Evolutionary conservation across 441 rosid genomes (phyloP).

Genomic region (Capsella rubella): DNA sequence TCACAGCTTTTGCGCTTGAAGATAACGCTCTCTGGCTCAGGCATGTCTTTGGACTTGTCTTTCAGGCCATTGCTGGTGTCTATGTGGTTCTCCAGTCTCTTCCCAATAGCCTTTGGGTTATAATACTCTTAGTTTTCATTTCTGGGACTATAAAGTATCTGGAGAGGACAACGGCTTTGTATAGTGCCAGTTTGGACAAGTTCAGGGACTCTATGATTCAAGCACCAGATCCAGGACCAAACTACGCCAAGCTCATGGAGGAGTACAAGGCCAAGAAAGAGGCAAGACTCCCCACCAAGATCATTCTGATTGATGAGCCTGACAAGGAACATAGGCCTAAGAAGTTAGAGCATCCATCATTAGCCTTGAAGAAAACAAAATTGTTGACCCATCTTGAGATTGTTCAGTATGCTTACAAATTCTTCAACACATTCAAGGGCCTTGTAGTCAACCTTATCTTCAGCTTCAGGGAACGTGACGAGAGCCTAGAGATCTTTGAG

Average conservation of each 20-base stretch:
- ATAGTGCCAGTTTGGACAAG: conserved; percentile 51
- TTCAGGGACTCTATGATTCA: conserved; percentile 58
- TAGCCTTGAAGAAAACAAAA: not conserved
- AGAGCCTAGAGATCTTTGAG: conserved; percentile 53
- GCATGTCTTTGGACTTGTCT: conserved; percentile 49
- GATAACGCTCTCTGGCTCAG: conserved; percentile 65
- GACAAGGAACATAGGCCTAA: conserved; percentile 41
- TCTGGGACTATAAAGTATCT: conserved; percentile 55
- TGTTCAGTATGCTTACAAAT: conserved; percentile 46
- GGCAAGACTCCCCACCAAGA: conserved; percentile 49
- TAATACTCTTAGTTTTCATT: conserved; percentile 42
- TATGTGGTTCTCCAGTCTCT: conserved; percentile 50
- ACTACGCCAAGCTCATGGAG: conserved; percentile 55
- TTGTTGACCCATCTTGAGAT: conserved; percentile 34
- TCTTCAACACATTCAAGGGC: conserved; percentile 54
- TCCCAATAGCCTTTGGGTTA: conserved; percentile 41
- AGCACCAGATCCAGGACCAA: conserved; percentile 53
- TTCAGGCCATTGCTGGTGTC: conserved; percentile 47
- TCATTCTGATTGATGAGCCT: conserved; percentile 54
- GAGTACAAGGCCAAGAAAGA: conserved; percentile 52
- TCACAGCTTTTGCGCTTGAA: conserved; percentile 62
- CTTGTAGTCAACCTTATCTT: conserved; percentile 55
- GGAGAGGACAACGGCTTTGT: conserved; percentile 58
- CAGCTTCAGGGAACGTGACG: conserved; percentile 48
- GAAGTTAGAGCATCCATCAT: conserved; percentile 24